Evolutionary conservation across 2,329 filamentous ascomycete genomes (phyloP), one percentile per base, ranked within the genome.

Genomic region (Chaetomiaceae sp.): DNA sequence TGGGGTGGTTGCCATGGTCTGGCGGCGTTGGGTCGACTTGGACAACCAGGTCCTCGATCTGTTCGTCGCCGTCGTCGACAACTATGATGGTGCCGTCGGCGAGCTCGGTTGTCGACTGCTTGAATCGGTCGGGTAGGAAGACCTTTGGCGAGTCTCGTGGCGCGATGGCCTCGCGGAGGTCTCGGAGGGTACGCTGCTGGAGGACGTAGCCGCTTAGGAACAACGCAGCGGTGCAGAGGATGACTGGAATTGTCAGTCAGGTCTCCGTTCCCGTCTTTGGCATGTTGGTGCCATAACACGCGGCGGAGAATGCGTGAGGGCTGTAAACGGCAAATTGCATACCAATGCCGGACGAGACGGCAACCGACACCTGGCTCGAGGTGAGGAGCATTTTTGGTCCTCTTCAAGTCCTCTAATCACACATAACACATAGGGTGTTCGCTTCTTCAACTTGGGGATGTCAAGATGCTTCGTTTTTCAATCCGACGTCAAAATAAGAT

Each of bases 171-270:
- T 77, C 75, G 63, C 92, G 87, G 29, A 96, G 78, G 62, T 86
- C 85, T 57, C 80, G 81, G 4, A 96, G 81, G 0, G 90, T 94
- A 62, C 89, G 83, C 69, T 96, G 91, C 65, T 96, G 91, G 48
- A 96, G 79, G 3, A 85, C 80, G 68, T 95, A 96, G 64, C 91
- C 91, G 47, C 88, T 90, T 29, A 96, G 76, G 69, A 96, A 96
- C 23, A 96, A 82, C 4, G 90, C 81, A 33, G 85, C 69, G 3
- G 90, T 95, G 70, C 89, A 96, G 23, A 88, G 67, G 58, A 89
- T 73, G 54, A 96, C 87, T 85, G 18, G 4, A 16, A 36, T 23
- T 5, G 25, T 34, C 20, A 16, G 37, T n/a, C 8, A 29, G 29
- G n/a, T 4, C 6, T 25, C 4, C 5, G 18, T 30, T 21, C 6